Evolutionary conservation across 176 grass and related monocot species (phyloP).

Genomic region (Eleusine indica): DNA sequence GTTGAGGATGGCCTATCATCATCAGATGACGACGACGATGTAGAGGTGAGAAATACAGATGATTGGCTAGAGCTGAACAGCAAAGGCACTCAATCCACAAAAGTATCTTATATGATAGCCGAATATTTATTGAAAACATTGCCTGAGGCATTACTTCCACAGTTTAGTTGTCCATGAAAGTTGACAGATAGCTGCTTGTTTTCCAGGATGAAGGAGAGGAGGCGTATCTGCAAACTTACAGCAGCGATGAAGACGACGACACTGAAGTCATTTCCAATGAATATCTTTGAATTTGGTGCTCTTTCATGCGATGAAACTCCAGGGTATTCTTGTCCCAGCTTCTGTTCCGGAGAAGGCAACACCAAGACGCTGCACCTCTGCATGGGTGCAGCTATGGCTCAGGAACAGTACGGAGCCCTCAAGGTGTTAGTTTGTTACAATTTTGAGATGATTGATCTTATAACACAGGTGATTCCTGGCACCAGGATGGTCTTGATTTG

Average conservation of each 20-base stretch:
- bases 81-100: neutral
- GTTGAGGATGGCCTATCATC: constrained; percentile 46
- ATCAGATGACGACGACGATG: constrained; percentile 41
- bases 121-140: neutral
- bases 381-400: neutral
- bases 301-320: constrained; percentile 2
- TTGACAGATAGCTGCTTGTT: constrained; percentile 33
- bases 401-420: neutral
- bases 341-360: neutral
- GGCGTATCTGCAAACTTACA: constrained; percentile 82
- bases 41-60: constrained; percentile 58
- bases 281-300: constrained; percentile 35
- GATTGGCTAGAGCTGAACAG: neutral
- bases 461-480: neutral
- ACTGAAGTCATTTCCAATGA: constrained; percentile 32
- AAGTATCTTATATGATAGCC: constrained; percentile 7
- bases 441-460: neutral
- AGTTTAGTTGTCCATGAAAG: neutral
- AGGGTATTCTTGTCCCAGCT: neutral
- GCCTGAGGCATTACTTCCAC: neutral
- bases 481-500: neutral
- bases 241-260: constrained; percentile 56
- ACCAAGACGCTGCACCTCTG: neutral
- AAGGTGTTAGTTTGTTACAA: neutral
- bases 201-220: constrained; percentile 88